A percentile compares a stretch with the other conserved stretches of the same genome.
Evolutionary conservation across 2,329 filamentous ascomycete species (phyloP).

Genomic region (Pochonia chlamydosporia): DNA sequence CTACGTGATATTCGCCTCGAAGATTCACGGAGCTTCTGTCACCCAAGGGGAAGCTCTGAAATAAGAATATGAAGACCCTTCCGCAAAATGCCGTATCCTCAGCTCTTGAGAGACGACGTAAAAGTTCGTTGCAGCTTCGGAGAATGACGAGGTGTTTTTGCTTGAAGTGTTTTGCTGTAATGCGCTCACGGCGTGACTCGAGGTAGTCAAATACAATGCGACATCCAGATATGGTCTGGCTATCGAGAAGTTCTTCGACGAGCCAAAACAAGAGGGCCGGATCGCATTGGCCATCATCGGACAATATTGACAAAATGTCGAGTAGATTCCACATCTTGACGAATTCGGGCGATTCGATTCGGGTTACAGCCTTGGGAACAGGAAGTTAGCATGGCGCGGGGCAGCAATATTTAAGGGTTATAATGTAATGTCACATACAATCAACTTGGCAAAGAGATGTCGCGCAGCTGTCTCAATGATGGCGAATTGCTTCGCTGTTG

Average conservation of each 20-base stretch:
- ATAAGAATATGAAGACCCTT: conserved; percentile 95
- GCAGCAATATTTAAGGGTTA: not conserved
- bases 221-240: conserved; percentile 89
- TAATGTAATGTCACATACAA: conserved; percentile 50
- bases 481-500: conserved; percentile 51
- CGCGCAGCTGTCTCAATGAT: conserved; percentile 80
- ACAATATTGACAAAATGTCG: conserved; percentile 83
- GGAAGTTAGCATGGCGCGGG: not conserved
- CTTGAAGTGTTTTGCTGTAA: conserved; percentile 74
- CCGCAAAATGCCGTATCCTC: conserved; percentile 98
- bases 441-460: conserved; percentile 69
- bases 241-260: conserved; percentile 91
- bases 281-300: conserved; percentile 73
- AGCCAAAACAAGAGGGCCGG: conserved; percentile 82
- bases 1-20: conserved; percentile 89
- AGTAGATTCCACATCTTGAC: conserved; percentile 88
- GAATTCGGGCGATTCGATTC: conserved; percentile 73
- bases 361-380: conserved; percentile 57
- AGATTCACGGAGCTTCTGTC: conserved; percentile 98
- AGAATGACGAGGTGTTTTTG: conserved; percentile 85
- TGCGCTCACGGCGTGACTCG: conserved; percentile 83
- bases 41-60: conserved; percentile 93
- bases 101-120: conserved; percentile 88
- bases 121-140: conserved; percentile 89
- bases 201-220: conserved; percentile 90